Evolutionary conservation across 805 yeast species (phyloP).

Genomic region (Candida incommunis): DNA sequence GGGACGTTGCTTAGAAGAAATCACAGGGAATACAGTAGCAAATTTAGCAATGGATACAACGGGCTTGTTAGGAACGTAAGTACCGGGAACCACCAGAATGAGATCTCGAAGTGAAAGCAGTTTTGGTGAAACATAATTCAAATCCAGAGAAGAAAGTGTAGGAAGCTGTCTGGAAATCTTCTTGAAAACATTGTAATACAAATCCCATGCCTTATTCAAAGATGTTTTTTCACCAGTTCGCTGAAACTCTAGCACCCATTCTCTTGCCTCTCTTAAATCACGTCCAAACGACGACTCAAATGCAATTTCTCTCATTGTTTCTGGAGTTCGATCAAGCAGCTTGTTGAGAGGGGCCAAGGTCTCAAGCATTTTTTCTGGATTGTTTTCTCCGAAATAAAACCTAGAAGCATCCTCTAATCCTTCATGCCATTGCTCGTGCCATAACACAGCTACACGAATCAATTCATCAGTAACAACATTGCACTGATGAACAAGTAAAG

Average conservation of each 20-base stretch:
- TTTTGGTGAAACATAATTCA: constrained; percentile 90
- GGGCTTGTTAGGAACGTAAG: constrained; percentile 75
- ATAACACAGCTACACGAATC: constrained; percentile 84
- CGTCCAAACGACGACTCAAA: constrained; percentile 89
- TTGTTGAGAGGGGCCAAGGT: constrained; percentile 81
- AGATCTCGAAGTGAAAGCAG: constrained; percentile 63
- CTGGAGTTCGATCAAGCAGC: constrained; percentile 71
- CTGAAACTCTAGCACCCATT: constrained; percentile 80
- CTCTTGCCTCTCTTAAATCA: constrained; percentile 82
- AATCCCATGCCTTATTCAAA: constrained; percentile 95
- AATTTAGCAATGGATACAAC: constrained; percentile 58
- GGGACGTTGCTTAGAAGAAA: constrained; percentile 93
- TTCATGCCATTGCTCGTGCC: constrained; percentile 98
- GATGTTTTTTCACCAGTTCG: constrained; percentile 77
- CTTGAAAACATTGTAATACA: constrained; percentile 85
- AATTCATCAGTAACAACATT: constrained; percentile 88
- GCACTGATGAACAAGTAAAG: constrained; percentile 77
- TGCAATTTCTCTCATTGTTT: constrained; percentile 82
- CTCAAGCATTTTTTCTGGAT: constrained; percentile 87
- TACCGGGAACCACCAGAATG: constrained; percentile 87
- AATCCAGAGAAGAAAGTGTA: constrained; percentile 68
- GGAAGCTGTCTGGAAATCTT: constrained; percentile 82
- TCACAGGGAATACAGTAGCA: constrained; percentile 74
- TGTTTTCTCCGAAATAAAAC: constrained; percentile 84
- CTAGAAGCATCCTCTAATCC: constrained; percentile 95